These are phyloP conservation scores for Anisodus acutangulus DNA, from an alignment of 257 asterid genomes.

Conservation along the genomic window DNA sequence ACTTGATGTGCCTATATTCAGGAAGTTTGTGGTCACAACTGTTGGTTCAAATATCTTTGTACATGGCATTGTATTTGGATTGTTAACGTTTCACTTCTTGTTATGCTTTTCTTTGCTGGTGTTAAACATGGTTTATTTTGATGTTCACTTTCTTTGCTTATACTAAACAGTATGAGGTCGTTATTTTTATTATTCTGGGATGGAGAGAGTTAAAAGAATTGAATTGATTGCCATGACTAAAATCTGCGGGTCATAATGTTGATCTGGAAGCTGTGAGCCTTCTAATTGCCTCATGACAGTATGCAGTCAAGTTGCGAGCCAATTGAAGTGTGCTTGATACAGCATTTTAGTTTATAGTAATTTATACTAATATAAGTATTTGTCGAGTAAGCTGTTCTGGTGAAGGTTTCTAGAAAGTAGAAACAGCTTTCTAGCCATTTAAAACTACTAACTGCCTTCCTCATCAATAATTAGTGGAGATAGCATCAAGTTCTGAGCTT, in stretches of 20 bases:
- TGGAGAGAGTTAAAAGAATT: neutral
- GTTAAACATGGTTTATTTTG: neutral
- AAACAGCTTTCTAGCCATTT: neutral
- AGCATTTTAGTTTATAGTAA: neutral
- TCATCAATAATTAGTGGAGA: neutral
- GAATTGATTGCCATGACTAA: neutral
- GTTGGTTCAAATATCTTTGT: neutral
- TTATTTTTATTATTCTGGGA: neutral
- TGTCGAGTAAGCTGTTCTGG: neutral
- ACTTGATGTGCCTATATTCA: slow-evolving; percentile 4
- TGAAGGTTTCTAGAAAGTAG: neutral
- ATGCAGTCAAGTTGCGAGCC: neutral
- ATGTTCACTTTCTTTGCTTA: neutral
- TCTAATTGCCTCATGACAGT: neutral
- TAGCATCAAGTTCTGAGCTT: neutral
- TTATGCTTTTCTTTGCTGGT: slow-evolving; percentile 3
- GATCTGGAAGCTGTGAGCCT: neutral
- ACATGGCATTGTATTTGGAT: neutral
- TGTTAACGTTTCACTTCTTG: neutral
- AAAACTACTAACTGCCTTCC: neutral
- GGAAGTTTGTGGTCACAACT: neutral
- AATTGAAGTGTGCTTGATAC: neutral
- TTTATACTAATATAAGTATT: neutral
- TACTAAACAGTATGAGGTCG: neutral
- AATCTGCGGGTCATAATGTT: neutral